A percentile compares a stretch with the other conserved stretches of the same genome.
Conservation (phyloP, 345 rosid species). For the Capsella bursapastoris region DNA sequence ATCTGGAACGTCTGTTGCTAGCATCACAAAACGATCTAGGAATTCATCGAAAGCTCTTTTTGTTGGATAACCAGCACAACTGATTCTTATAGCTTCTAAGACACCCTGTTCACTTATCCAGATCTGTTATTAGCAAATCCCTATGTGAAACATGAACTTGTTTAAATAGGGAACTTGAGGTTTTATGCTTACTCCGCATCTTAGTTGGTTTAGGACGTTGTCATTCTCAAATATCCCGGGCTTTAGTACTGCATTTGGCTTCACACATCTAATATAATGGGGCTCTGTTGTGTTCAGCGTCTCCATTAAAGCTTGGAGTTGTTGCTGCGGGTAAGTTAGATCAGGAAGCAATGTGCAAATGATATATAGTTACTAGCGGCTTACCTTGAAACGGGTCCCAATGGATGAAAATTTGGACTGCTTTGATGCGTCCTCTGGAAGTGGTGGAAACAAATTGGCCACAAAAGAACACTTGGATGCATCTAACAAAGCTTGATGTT, state of each 20-base stretch:
- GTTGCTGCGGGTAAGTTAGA: constrained; percentile 56
- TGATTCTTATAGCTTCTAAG: constrained; percentile 80
- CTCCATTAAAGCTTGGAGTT: constrained; percentile 69
- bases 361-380: constrained; percentile 6
- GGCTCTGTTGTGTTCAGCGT: constrained; percentile 69
- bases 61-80: constrained; percentile 89
- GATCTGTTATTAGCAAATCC: constrained; percentile 13
- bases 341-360: constrained; percentile 33
- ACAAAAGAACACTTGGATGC: constrained; percentile 70
- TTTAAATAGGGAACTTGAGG: constrained; percentile 21
- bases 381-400: constrained; percentile 78
- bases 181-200: constrained; percentile 62
- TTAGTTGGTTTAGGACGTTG: constrained; percentile 61
- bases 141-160: constrained; percentile 21
- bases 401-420: constrained; percentile 82
- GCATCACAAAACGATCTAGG: constrained; percentile 80
- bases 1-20: constrained; percentile 64
- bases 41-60: constrained; percentile 78
- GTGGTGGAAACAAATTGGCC: constrained; percentile 73
- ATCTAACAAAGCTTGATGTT: constrained; percentile 71
- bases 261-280: constrained; percentile 71
- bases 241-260: constrained; percentile 65
- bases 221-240: constrained; percentile 63
- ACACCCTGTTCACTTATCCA: constrained; percentile 68
- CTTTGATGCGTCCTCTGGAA: constrained; percentile 72